These are phyloP conservation scores for Orbilia quercus DNA, from an alignment of 2,329 filamentous ascomycete genomes.

Conservation along the genomic window DNA sequence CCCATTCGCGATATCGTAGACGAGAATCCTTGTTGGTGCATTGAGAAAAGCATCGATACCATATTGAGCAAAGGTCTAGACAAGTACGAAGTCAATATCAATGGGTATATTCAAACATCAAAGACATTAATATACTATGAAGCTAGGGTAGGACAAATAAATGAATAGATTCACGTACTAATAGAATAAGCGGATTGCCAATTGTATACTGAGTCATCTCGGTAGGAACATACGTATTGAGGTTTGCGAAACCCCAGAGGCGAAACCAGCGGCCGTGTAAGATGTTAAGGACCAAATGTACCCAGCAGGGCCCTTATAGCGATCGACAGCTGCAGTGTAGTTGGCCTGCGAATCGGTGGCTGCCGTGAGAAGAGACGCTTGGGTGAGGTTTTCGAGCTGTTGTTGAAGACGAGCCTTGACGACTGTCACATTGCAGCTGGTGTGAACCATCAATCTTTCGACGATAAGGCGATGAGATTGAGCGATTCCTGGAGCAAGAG, in stretches of 20 bases:
- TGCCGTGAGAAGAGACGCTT: slow-evolving; percentile 2
- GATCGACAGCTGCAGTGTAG: slow-evolving; percentile 32
- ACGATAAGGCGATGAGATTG: slow-evolving; percentile 10
- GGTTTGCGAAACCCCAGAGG: slow-evolving; percentile 34
- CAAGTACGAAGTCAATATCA: background rate
- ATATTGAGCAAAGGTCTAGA: slow-evolving; percentile 16
- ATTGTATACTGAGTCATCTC: slow-evolving; percentile 43
- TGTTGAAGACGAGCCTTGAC: slow-evolving; percentile 26
- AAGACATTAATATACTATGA: too few species aligned
- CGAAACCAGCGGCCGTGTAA: slow-evolving; percentile 38
- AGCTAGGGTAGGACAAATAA: background rate
- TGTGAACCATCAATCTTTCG: slow-evolving; percentile 20
- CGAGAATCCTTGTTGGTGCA: slow-evolving; percentile 22
- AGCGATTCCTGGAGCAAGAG: background rate
- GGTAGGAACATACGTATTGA: slow-evolving; percentile 15
- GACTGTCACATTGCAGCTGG: background rate
- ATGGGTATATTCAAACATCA: too few species aligned
- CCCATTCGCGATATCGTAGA: slow-evolving; percentile 32
- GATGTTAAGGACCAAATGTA: slow-evolving; percentile 29
- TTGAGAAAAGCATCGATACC: slow-evolving; percentile 33
- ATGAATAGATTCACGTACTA: slow-evolving; percentile 13
- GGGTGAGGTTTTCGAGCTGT: slow-evolving; percentile 28
- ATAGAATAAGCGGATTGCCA: slow-evolving; percentile 32
- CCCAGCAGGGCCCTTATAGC: slow-evolving; percentile 20
- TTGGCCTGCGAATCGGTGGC: slow-evolving; percentile 14